Percentiles rank a stretch among this genome's conserved stretches.
phyloP scores from a whole-genome alignment of 1,139 yeast genomes.

The Kodamaea derodonti region DNA sequence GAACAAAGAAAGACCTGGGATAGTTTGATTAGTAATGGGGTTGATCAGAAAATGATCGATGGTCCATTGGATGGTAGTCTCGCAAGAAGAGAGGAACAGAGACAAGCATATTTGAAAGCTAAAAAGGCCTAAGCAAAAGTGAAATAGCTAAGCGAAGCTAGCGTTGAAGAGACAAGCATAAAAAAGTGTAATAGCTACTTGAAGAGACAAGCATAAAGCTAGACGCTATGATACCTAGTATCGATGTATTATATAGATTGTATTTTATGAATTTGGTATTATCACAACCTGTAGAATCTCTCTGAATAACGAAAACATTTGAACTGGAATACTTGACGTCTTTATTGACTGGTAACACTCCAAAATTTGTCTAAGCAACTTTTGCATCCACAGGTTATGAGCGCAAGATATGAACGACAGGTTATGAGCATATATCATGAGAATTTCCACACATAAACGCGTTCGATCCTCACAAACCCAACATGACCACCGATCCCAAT shows the following conservation, averaged over 20 bases:
- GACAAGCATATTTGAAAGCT: conserved; percentile 20
- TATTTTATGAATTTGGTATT: too few species aligned
- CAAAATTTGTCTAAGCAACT: too few species aligned
- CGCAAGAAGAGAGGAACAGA: conserved; percentile 28
- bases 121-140: background rate
- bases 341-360: too few species aligned
- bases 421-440: background rate
- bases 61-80: conserved; percentile 35
- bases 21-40: conserved; percentile 62
- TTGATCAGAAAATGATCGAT: conserved; percentile 43
- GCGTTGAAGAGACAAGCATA: too few species aligned
- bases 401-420: background rate
- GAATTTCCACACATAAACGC: background rate
- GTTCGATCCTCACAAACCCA: conserved; percentile 1
- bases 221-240: too few species aligned
- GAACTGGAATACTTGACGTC: too few species aligned
- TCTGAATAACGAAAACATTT: too few species aligned
- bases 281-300: too few species aligned
- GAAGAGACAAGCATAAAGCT: too few species aligned
- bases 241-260: background rate
- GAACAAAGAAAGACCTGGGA: conserved; percentile 68
- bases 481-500: conserved; percentile 8
- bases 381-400: background rate
- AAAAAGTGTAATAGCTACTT: too few species aligned
- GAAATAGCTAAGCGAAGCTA: too few species aligned